These are phyloP conservation scores for Noccaea caerulescens DNA, from an alignment of 345 rosid species.

Conservation along the genomic window DNA sequence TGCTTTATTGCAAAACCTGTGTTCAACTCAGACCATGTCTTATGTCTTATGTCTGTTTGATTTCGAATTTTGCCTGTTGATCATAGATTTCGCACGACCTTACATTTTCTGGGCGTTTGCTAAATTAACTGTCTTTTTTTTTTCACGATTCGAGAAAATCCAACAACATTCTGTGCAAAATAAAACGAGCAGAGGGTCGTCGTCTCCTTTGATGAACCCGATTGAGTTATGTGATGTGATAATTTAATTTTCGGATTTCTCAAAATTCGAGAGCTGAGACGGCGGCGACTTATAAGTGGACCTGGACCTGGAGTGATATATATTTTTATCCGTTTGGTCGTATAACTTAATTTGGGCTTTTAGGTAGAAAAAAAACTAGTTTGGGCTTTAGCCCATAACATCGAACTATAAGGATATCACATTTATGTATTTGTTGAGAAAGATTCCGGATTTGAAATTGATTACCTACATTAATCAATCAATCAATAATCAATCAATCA, in stretches of 20 bases:
- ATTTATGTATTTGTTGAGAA: too few relatives aligned
- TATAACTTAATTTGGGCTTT: background rate
- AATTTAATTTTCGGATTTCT: too few relatives aligned
- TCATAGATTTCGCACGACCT: too few relatives aligned
- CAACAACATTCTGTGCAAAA: too few relatives aligned
- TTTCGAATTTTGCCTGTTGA: conserved; percentile 2
- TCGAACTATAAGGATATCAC: too few relatives aligned
- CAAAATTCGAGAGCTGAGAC: too few relatives aligned
- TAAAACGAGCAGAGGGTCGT: too few relatives aligned
- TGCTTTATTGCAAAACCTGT: conserved; percentile 1
- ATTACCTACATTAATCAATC: background rate
- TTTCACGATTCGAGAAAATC: background rate
- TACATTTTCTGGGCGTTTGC: background rate
- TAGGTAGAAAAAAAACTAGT: background rate
- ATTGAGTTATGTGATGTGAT: too few relatives aligned
- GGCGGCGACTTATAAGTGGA: too few relatives aligned
- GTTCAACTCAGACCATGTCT: conserved; percentile 9
- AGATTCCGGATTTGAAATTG: background rate
- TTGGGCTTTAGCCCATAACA: background rate
- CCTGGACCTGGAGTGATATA: too few relatives aligned
- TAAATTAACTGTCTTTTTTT: background rate
- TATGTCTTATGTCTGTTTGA: conserved; percentile 15
- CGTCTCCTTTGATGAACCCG: too few relatives aligned
- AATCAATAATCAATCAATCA: conserved; percentile 7
- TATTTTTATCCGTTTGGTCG: background rate